phyloP scores from a whole-genome alignment of 2,329 filamentous ascomycete species.

The Graphilbum sp. region DNA sequence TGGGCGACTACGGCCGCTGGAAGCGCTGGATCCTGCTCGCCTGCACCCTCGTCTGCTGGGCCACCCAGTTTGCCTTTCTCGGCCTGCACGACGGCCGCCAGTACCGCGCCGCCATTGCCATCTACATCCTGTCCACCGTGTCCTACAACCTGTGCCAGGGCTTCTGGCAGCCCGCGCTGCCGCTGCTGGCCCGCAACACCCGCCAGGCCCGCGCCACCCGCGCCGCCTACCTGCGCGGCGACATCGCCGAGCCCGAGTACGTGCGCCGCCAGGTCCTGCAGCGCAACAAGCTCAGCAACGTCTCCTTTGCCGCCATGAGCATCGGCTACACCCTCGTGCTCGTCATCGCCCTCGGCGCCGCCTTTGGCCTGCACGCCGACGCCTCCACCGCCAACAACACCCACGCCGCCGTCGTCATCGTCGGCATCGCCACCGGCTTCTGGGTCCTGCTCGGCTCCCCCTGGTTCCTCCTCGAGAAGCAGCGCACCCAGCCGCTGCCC shows the following conservation, averaged over 20 bases:
- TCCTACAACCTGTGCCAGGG: constrained; percentile 1
- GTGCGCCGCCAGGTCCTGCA: not conserved
- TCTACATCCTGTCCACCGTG: constrained; percentile 1
- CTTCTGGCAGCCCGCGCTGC: constrained; percentile 1
- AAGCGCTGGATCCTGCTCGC: constrained; percentile 1
- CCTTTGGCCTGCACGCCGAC: constrained; percentile 1
- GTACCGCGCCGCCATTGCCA: not conserved
- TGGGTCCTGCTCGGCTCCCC: constrained; percentile 1
- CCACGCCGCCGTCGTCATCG: not conserved
- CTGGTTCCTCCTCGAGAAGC: constrained; percentile 1
- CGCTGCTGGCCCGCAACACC: constrained; percentile 1
- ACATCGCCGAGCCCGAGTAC: not conserved
- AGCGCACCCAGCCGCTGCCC: not conserved
- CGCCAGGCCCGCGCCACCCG: not conserved
- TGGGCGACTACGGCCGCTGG: constrained; percentile 1
- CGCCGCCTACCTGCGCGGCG: not conserved
- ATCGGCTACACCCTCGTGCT: constrained; percentile 1
- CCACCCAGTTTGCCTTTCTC: constrained; percentile 1
- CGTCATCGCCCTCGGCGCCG: constrained; percentile 1
- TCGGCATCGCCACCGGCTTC: constrained; percentile 2
- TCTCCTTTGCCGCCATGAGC: constrained; percentile 2
- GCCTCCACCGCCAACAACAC: constrained; percentile 1
- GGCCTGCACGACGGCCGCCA: not conserved
- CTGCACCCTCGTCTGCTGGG: constrained; percentile 1
- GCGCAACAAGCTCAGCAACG: constrained; percentile 1